Evolutionary conservation across 164 flowering plant genomes (phyloP).

Genomic region (Dillenia suffruticosa): DNA sequence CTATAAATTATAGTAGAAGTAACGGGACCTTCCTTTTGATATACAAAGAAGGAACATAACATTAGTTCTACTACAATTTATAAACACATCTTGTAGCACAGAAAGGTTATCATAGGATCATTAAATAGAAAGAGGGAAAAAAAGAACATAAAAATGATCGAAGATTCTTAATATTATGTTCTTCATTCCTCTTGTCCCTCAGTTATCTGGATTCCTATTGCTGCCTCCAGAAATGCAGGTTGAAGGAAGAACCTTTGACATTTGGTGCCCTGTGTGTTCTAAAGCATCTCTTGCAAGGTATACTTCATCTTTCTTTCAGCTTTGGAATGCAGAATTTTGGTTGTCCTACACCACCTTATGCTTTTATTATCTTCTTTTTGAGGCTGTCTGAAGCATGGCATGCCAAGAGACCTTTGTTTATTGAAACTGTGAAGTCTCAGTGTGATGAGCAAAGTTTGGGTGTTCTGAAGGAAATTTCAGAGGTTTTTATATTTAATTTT

Average conservation of each 20-base stretch:
- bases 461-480: constrained; percentile 83
- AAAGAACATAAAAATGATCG: too few species aligned
- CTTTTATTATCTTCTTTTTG: constrained; percentile 18
- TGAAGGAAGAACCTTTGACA: constrained; percentile 73
- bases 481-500: constrained; percentile 41
- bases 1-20: too few species aligned
- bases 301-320: constrained; percentile 8
- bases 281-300: constrained; percentile 95
- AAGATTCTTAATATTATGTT: too few species aligned
- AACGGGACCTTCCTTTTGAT: too few species aligned
- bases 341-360: constrained; percentile 8
- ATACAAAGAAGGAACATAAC: too few species aligned
- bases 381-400: constrained; percentile 97
- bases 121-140: too few species aligned
- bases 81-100: too few species aligned
- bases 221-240: constrained; percentile 67
- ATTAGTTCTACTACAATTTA: too few species aligned
- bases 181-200: neutral
- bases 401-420: constrained; percentile 61
- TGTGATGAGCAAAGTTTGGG: constrained; percentile 80
- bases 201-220: constrained; percentile 1
- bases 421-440: constrained; percentile 70
- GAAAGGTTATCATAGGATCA: too few species aligned
- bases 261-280: constrained; percentile 89
- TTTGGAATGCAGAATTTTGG: neutral